Percentiles rank a stretch among this genome's conserved stretches.
Evolutionary conservation across 805 yeast species (phyloP).

Genomic region (Candida incommunis): DNA sequence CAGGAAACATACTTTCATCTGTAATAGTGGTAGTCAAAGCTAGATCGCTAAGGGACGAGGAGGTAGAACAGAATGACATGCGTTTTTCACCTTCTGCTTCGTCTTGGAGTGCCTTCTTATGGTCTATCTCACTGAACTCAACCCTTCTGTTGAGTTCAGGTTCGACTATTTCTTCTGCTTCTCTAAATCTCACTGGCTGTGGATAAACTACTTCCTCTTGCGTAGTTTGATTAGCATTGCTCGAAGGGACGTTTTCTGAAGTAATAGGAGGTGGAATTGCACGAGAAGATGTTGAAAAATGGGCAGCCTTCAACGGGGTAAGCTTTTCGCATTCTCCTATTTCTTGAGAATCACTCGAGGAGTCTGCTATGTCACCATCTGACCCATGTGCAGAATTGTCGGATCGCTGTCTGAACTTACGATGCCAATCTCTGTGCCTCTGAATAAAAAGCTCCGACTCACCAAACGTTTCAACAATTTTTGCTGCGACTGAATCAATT

Average conservation of each 20-base stretch:
- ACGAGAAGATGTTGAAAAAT: not conserved
- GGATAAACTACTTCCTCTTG: not conserved
- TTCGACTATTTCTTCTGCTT: not conserved
- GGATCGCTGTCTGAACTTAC: not conserved
- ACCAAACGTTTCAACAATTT: conserved; percentile 1
- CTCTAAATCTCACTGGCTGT: not conserved
- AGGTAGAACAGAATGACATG: not conserved
- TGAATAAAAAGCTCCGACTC: not conserved
- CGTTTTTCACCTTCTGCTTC: not conserved
- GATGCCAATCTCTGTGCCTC: not conserved
- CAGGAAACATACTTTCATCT: not conserved
- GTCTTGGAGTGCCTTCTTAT: not conserved
- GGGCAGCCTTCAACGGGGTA: not conserved
- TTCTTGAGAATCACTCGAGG: not conserved
- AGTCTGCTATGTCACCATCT: too few species aligned
- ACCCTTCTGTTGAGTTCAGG: not conserved
- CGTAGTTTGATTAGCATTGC: not conserved
- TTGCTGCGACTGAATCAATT: not conserved
- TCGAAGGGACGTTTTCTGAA: not conserved
- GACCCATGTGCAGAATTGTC: too few species aligned
- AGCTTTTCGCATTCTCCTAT: not conserved
- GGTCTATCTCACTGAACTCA: not conserved
- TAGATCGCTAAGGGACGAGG: not conserved
- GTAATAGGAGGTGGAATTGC: not conserved
- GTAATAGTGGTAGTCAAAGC: not conserved